Conservation (phyloP, 2,329 filamentous ascomycete species). For the Colletotrichum sp. region DNA sequence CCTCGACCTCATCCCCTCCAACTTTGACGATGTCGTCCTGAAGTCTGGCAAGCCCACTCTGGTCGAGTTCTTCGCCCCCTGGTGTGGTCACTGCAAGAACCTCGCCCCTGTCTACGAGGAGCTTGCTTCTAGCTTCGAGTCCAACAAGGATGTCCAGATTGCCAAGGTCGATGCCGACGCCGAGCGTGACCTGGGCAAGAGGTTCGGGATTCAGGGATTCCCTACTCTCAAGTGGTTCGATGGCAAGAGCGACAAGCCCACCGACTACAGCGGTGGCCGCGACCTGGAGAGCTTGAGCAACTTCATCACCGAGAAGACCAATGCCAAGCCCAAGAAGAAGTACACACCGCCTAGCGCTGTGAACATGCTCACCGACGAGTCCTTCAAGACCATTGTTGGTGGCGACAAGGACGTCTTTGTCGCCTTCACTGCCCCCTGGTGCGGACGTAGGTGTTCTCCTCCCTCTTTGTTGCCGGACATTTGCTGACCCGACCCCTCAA, state of each 20-base stretch:
- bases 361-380: slow-evolving; percentile 78
- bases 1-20: slow-evolving; percentile 84
- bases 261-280: slow-evolving; percentile 85
- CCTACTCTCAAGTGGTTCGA: slow-evolving; percentile 98
- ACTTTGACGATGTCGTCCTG: slow-evolving; percentile 90
- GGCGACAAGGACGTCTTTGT: slow-evolving; percentile 89
- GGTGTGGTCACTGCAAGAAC: slow-evolving; percentile 99
- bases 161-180: slow-evolving; percentile 96
- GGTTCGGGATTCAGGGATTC: slow-evolving; percentile 91
- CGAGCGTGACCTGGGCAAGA: slow-evolving; percentile 82
- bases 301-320: slow-evolving; percentile 88
- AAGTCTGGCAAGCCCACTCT: slow-evolving; percentile 94
- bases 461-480: not conserved
- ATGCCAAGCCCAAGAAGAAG: slow-evolving; percentile 80
- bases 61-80: slow-evolving; percentile 97
- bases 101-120: slow-evolving; percentile 96
- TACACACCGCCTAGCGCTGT: slow-evolving; percentile 76
- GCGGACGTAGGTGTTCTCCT: slow-evolving; percentile 77
- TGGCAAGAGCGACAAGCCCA: slow-evolving; percentile 85
- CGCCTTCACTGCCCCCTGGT: slow-evolving; percentile 98
- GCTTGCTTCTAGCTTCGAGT: slow-evolving; percentile 76
- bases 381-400: slow-evolving; percentile 80
- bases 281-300: slow-evolving; percentile 84
- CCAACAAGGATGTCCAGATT: slow-evolving; percentile 77
- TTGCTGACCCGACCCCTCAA: slow-evolving; percentile 5